Percentiles rank a stretch among this genome's conserved stretches.
Conservation (phyloP, 345 rosid species). For the Hypericum androsaemum region DNA sequence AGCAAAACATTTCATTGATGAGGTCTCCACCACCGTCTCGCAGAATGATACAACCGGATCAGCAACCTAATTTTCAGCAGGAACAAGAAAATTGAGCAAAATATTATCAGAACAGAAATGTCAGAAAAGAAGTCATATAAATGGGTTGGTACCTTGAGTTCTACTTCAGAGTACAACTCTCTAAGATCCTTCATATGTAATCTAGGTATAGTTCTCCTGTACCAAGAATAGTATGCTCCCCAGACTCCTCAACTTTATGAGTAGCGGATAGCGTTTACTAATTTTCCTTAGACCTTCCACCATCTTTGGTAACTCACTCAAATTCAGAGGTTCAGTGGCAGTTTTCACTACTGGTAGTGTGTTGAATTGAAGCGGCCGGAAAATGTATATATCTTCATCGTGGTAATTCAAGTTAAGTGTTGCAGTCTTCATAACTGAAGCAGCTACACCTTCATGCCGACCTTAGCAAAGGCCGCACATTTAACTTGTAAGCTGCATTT, state of each 20-base stretch:
- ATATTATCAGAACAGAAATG: background rate
- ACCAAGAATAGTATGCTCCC: constrained; percentile 93
- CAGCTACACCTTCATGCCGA: constrained; percentile 92
- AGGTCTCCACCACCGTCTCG: constrained; percentile 96
- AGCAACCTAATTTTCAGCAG: constrained; percentile 72
- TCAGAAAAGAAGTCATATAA: background rate
- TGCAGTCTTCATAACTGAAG: constrained; percentile 95
- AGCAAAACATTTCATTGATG: constrained; percentile 97
- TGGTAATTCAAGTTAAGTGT: constrained; percentile 56
- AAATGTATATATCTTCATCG: constrained; percentile 70
- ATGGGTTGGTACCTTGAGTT: constrained; percentile 63
- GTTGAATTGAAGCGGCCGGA: constrained; percentile 82
- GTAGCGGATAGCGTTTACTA: constrained; percentile 95
- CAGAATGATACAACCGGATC: constrained; percentile 98
- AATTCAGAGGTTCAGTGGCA: constrained; percentile 94
- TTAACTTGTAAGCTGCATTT: constrained; percentile 79
- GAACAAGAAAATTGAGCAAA: constrained; percentile 5
- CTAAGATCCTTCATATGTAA: constrained; percentile 98
- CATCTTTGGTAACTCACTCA: constrained; percentile 97
- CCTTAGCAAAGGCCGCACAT: constrained; percentile 86
- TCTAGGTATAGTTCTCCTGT: constrained; percentile 94
- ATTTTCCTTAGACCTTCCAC: constrained; percentile 98
- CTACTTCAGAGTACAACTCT: constrained; percentile 96
- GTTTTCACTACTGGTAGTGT: constrained; percentile 95
- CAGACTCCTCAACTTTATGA: constrained; percentile 94